Evolutionary conservation across 345 rosid species (phyloP), one percentile per base, ranked within the genome.

Genomic region (Gossypium arboreum): DNA sequence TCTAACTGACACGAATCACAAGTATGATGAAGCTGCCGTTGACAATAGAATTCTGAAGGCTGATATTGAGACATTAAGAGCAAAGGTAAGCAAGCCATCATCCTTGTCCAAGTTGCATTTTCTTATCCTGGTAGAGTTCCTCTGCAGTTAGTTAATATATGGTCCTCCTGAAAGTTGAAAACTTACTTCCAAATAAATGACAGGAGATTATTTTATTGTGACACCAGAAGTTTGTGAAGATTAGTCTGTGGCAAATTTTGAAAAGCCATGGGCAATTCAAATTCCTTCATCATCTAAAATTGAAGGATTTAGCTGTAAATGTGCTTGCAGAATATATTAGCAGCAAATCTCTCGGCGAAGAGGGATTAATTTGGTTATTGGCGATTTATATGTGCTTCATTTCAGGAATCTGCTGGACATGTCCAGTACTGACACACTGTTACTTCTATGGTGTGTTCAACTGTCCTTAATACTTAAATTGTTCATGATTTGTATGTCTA

Each of bases 1-100:
- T 61, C 90, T 85, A 60, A 86, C 92, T 52, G 93, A 84, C 78
- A 58, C 87, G 84, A 92, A 90, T 79, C 90, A 90, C 50, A 89
- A 93, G 80, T 88, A 85, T 43, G 98, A 92, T 75, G 90, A 82
- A 39, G 91, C 98, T 78, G 83, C 93, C 55, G 90, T 90, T 83
- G 91, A 89, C 73, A 87, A 95, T 56, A 90, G 98, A 86, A 90
- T 95, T 81, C 84, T 93, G 83, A 95, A 88, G 83, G 99, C 98
- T 75, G 93, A 93, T 75, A 93, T 95, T 48, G 99, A 93, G 85
- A 89, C 97, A 3, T 71, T 93, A 75, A 85, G 98, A 83, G 89
- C 97, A 57, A 93, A 93, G 92, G 99, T 91, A 79, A 62, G 74
- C 58, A 79, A 62, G 74, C 52, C 59, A 13, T 76, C 50, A 45